Percentiles rank a stretch among this genome's conserved stretches.
These are phyloP conservation scores for Allium cepa DNA, from an alignment of 106 monocot genomes.

Conservation along the genomic window DNA sequence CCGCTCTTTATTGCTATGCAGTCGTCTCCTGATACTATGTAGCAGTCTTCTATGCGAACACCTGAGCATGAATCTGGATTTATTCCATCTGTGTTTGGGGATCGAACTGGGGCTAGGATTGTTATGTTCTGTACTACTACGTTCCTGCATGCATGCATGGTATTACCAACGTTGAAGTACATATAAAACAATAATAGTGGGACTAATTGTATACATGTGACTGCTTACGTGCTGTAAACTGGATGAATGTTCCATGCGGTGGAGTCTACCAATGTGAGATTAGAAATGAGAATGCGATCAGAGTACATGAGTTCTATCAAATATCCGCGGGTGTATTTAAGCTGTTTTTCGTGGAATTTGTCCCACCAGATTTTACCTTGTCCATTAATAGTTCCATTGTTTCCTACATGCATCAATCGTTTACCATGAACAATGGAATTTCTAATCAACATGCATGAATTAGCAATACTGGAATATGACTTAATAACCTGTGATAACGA, in stretches of 20 bases:
- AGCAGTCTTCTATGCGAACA: not conserved
- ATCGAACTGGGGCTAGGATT: no score
- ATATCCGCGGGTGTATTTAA: conserved; percentile 8
- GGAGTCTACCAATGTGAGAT: conserved; percentile 51
- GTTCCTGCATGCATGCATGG: no score
- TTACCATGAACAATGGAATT: no score
- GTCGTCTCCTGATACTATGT: not conserved
- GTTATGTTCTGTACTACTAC: no score
- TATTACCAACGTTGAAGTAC: no score
- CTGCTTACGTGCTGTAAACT: conserved; percentile 52
- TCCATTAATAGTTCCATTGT: conserved; percentile 66
- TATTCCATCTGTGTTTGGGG: no score
- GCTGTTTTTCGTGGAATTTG: conserved; percentile 42
- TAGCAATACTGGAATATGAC: no score
- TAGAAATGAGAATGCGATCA: conserved; percentile 42
- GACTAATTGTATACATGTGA: no score
- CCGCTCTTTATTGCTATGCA: not conserved
- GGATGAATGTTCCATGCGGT: conserved; percentile 71
- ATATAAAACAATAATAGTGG: no score
- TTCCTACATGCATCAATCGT: conserved; percentile 16
- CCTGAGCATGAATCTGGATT: not conserved
- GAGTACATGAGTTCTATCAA: conserved; percentile 58
- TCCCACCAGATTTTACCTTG: conserved; percentile 75
- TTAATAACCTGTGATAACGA: conserved; percentile 22
- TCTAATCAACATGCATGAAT: no score